phyloP scores from a whole-genome alignment of 306 rosid species.

The Amphicarpaea edgeworthii region DNA sequence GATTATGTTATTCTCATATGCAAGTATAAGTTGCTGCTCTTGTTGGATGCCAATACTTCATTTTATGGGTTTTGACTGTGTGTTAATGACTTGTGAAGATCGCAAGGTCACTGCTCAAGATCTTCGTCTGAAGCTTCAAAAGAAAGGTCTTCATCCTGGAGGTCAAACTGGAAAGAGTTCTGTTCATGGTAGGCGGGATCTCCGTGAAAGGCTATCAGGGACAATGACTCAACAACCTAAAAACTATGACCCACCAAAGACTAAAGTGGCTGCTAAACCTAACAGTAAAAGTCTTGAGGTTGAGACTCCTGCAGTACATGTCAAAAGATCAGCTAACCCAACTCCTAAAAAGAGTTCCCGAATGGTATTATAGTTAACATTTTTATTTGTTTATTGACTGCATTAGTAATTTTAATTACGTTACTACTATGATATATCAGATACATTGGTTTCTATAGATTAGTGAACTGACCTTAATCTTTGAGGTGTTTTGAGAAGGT shows the following conservation, averaged over 20 bases:
- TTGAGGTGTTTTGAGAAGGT: neutral
- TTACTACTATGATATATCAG: neutral
- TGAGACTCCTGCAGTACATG: constrained; percentile 52
- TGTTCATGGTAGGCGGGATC: constrained; percentile 61
- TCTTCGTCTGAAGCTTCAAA: constrained; percentile 83
- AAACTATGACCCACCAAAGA: constrained; percentile 58
- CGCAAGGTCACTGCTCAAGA: constrained; percentile 64
- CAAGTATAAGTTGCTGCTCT: constrained; percentile 44
- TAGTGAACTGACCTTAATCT: neutral
- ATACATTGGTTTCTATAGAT: neutral
- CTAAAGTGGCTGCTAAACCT: constrained; percentile 50
- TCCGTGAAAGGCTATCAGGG: constrained; percentile 80
- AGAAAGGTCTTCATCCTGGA: constrained; percentile 64
- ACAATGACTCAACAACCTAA: constrained; percentile 58
- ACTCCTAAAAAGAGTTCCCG: constrained; percentile 56
- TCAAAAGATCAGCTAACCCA: constrained; percentile 53
- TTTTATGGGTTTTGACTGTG: constrained; percentile 52
- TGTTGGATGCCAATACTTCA: constrained; percentile 46
- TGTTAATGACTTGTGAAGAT: constrained; percentile 62
- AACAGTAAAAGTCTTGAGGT: constrained; percentile 49
- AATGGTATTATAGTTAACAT: constrained; percentile 51
- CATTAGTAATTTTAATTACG: neutral
- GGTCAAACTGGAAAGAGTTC: constrained; percentile 64
- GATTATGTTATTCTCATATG: constrained; percentile 40
- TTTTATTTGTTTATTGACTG: neutral